Conservation (phyloP, 192 early-diverging fungal genomes). For the Entomortierella chlamydospora region DNA sequence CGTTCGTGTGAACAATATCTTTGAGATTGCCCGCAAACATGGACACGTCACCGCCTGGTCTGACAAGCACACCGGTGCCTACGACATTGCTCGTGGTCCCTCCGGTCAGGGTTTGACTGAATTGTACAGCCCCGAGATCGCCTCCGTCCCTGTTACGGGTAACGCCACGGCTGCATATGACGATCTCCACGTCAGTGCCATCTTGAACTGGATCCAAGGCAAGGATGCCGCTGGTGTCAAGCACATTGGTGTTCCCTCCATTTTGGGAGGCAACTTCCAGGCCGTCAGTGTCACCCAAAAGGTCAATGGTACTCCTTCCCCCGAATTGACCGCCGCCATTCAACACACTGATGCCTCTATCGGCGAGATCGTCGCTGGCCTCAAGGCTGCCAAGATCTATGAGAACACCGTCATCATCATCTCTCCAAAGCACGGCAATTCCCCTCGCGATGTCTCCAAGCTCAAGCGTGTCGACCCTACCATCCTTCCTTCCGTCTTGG, state of each 20-base stretch:
- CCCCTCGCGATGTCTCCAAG: slow-evolving; percentile 3
- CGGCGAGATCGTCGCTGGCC: slow-evolving; percentile 1
- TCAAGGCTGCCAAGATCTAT: slow-evolving; percentile 14
- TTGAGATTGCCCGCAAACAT: slow-evolving; percentile 9
- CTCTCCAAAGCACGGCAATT: slow-evolving; percentile 14
- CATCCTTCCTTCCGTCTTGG: not conserved
- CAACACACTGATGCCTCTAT: slow-evolving; percentile 4
- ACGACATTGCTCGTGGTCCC: slow-evolving; percentile 11
- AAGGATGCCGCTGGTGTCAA: slow-evolving; percentile 9
- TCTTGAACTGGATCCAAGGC: slow-evolving; percentile 18
- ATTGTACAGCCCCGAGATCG: slow-evolving; percentile 3
- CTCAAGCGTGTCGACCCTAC: slow-evolving; percentile 4
- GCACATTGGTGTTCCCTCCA: slow-evolving; percentile 5
- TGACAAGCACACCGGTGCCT: slow-evolving; percentile 18
- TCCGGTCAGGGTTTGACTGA: slow-evolving; percentile 2
- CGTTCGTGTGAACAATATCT: slow-evolving; percentile 12
- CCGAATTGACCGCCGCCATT: not conserved
- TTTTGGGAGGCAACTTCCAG: slow-evolving; percentile 6
- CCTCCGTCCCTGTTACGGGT: not conserved
- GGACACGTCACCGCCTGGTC: slow-evolving; percentile 16
- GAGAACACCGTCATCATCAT: slow-evolving; percentile 11
- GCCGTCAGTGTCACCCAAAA: slow-evolving; percentile 2
- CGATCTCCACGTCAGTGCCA: slow-evolving; percentile 6
- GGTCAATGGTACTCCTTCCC: not conserved
- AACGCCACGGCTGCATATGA: slow-evolving; percentile 4